Evolutionary conservation across 139 green algal species (phyloP).

Genomic region (Pseudopediastrum boryanum): DNA sequence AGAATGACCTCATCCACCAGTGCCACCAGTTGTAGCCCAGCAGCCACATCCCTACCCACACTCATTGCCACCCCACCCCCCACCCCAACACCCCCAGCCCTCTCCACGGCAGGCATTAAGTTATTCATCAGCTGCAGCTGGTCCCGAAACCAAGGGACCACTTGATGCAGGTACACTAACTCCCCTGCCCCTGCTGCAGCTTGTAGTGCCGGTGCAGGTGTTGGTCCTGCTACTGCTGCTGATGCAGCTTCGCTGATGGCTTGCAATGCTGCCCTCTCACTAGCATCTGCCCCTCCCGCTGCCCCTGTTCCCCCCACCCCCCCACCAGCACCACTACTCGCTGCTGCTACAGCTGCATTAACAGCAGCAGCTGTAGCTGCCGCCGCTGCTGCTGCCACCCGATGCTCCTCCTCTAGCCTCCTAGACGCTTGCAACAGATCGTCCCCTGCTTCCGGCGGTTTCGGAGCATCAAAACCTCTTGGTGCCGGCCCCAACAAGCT

Average conservation of each 20-base stretch:
- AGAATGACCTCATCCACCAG: slow-evolving; percentile 9
- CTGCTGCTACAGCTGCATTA: neutral
- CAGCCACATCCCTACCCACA: no score
- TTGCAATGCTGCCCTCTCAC: no score
- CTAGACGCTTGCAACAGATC: no score
- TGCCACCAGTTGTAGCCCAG: slow-evolving; percentile 3
- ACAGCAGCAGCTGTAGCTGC: neutral
- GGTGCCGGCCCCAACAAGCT: no score
- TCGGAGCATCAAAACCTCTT: no score
- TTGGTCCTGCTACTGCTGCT: slow-evolving; percentile 14
- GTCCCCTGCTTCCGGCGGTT: no score
- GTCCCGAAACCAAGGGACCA: slow-evolving; percentile 31
- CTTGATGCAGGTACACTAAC: slow-evolving; percentile 22
- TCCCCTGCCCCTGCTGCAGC: neutral
- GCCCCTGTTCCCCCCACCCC: no score
- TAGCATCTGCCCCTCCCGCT: no score
- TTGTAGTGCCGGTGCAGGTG: slow-evolving; percentile 6
- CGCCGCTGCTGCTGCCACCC: neutral
- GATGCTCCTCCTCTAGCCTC: no score
- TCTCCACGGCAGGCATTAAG: slow-evolving; percentile 20
- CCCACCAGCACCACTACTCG: neutral
- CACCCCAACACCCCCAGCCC: neutral
- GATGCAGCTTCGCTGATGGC: neutral
- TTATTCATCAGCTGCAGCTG: slow-evolving; percentile 17
- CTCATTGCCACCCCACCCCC: no score